Evolutionary conservation across 768 basidiomycete genomes (phyloP), one percentile per base, ranked within the genome.

Genomic region (Leccinum truebloodii): DNA sequence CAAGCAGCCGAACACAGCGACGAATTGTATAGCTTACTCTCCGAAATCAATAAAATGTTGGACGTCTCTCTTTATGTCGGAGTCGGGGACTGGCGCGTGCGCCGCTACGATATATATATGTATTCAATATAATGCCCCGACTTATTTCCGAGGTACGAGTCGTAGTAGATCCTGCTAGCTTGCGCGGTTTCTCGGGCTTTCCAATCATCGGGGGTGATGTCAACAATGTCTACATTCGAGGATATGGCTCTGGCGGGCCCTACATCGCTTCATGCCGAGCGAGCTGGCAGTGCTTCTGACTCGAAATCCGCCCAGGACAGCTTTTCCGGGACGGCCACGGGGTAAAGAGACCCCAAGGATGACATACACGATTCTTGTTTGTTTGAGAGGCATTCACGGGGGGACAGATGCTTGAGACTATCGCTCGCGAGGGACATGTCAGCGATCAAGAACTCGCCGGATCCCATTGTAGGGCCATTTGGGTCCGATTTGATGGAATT

Each of bases 401-500:
- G 62, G 57, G 61, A 58, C 57, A 59, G 57, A 30, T 30, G 39
- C 16, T 55, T 63, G 39, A 67, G 49, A 55, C 51, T 59, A 20
- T 63, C 68, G 30, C 59, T 64, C 28, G 60, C 46, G 46, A 62
- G 56, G 57, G 62, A 58, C 55, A 55, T 58, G 62, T 58, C 63
- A 60, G 41, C 54, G 59, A 73, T 69, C 62, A 61, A 61, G 59
- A 71, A 68, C 57, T 63, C 65, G 60, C 73, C 55, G 63, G 60
- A 67, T 71, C 71, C 71, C 61, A 62, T 63, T 62, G 63, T 62
- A 39, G 61, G 67, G 62, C 63, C 63, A 67, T 63, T 65, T 68
- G 59, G 22, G 65, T 72, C 70, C 61, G 71, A 58, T 71, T 55
- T 73, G 52, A 61, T 68, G 66, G 68, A 65, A 66, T 71, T 63